Base-by-base conservation (phyloP, 2,329 filamentous ascomycete species). In the Aspergillus neotritici region DNA sequence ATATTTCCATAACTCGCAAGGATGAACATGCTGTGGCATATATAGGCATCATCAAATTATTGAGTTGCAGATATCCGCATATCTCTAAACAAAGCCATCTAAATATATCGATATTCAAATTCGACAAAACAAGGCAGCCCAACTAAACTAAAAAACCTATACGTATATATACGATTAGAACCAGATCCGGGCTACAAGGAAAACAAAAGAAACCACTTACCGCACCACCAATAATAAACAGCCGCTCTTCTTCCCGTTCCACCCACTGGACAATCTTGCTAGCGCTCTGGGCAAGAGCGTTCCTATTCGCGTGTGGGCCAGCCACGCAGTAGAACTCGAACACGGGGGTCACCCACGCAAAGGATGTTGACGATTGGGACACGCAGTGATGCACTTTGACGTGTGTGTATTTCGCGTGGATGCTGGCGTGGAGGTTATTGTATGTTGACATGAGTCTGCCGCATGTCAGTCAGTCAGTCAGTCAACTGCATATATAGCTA, bases 271-370 rank as follows among this genome's bases (percentile, higher is more conserved):
- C 83, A 38, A 98, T 81, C 67, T 85, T 84, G 62, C 93, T 94
- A 29, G 90, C 91, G 9, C 85, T 87, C 63, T 91, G 85, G 8
- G 87, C 87, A 57, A 98, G 74, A 9, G 82, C 79, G 42, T 76
- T 76, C 33, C 80, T 66, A 40, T 72, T 73, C 16, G 76, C 76
- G 15, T 68, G 83, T 2, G 87, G 86, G 0, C 87, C 86, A 13
- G 90, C 88, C n/a, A 98, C 83, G 58, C 88, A 94, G 69, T 96
- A 98, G 48, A 98, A 80, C 64, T 98, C 93, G 59, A 97, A 97
- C 2, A 85, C 69, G 1, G 89, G 87, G 4, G 91, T 97, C 36
- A 86, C 79, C 93, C 93, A 98, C 3, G 87, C 91, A 29, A 98
- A 74, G 0, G 86, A 85, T 8, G 87, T 87, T 12, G 83, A 79